These are phyloP conservation scores for Aspergillus sp. DNA, from an alignment of 2,329 filamentous ascomycete genomes.

Conservation along the genomic window DNA sequence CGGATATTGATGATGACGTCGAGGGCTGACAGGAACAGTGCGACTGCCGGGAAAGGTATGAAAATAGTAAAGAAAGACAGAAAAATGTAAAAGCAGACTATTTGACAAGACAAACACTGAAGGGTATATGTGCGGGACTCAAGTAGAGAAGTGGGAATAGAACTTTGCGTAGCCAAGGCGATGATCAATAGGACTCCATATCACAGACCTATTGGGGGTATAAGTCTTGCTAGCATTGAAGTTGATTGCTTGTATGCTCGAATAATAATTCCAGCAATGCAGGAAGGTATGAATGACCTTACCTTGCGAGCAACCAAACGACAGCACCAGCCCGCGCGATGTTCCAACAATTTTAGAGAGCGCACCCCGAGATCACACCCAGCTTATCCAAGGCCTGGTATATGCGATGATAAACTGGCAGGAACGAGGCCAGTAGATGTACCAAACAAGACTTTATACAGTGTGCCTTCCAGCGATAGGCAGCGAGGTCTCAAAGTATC, in stretches of 20 bases:
- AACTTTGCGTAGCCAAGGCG: conserved; percentile 28
- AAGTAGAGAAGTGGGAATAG: conserved; percentile 11
- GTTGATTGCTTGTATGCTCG: neutral
- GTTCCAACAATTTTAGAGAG: neutral
- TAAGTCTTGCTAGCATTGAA: conserved; percentile 13
- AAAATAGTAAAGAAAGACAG: neutral
- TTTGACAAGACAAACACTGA: conserved; percentile 17
- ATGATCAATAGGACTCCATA: conserved; percentile 28
- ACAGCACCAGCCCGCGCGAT: neutral
- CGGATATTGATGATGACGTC: conserved; percentile 1
- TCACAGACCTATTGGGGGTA: conserved; percentile 15
- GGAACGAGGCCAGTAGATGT: neutral
- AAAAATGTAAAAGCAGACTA: conserved; percentile 17
- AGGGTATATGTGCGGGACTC: conserved; percentile 28
- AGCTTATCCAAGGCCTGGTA: neutral
- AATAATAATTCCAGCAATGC: neutral
- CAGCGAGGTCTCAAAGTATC: neutral
- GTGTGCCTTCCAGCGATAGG: neutral
- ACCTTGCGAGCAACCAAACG: conserved; percentile 11
- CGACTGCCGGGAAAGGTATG: neutral
- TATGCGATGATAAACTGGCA: neutral
- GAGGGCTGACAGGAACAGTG: neutral
- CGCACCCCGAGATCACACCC: neutral
- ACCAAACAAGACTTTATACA: neutral
- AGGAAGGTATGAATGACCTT: conserved; percentile 11